A percentile compares a stretch with the other conserved stretches of the same genome.
These are phyloP conservation scores for Evernia prunastri DNA, from an alignment of 495 filamentous ascomycete species.

Conservation along the genomic window DNA sequence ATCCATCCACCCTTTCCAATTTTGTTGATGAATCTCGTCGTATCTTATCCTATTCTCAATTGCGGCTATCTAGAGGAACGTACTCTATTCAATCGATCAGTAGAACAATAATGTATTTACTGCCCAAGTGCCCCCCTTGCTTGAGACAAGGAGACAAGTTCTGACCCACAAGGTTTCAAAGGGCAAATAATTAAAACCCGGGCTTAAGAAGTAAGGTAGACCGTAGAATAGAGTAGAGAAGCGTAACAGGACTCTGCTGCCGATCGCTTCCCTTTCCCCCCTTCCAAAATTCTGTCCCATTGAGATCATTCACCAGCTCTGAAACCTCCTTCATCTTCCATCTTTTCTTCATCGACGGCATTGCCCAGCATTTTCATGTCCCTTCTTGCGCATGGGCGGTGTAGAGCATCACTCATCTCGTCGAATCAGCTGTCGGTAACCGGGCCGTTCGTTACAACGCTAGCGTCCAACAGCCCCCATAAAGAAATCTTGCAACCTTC, in stretches of 20 bases:
- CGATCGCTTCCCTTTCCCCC: constrained; percentile 10
- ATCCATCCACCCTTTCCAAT: neutral
- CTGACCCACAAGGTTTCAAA: neutral
- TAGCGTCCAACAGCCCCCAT: constrained; percentile 8
- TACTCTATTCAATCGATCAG: too few relatives aligned
- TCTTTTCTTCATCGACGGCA: neutral
- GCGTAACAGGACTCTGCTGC: constrained; percentile 2
- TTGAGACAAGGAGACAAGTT: too few relatives aligned
- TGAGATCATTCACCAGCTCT: too few relatives aligned
- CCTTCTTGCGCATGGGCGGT: neutral
- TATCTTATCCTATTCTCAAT: too few relatives aligned
- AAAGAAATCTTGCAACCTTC: constrained; percentile 4
- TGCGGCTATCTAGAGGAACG: too few relatives aligned
- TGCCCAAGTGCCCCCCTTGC: too few relatives aligned
- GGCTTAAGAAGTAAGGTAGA: too few relatives aligned
- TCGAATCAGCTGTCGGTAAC: neutral
- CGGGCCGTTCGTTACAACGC: constrained; percentile 3
- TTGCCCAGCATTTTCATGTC: neutral
- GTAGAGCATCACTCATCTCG: neutral
- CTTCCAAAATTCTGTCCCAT: constrained; percentile 2
- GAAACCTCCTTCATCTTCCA: neutral
- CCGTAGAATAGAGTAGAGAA: too few relatives aligned
- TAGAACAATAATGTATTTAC: too few relatives aligned
- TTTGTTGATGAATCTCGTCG: too few relatives aligned
- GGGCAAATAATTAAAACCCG: too few relatives aligned